phyloP scores from a whole-genome alignment of 2,329 filamentous ascomycete genomes.

The Sporothrix humicola region DNA sequence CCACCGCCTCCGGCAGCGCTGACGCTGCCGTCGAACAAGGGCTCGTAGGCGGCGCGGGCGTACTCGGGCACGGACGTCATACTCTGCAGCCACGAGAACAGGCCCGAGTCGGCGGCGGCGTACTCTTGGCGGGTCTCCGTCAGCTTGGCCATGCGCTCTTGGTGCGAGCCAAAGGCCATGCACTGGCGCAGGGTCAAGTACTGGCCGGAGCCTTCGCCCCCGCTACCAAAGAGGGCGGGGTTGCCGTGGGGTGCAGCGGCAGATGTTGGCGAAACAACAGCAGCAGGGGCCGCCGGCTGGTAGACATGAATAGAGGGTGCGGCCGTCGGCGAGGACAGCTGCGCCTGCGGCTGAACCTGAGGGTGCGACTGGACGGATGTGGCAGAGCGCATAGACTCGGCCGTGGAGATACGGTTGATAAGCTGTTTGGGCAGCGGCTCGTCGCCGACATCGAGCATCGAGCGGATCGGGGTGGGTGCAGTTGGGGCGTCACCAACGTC shows the following conservation, averaged over 20 bases:
- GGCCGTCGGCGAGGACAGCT: neutral
- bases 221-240: conserved; percentile 24
- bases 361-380: conserved; percentile 43
- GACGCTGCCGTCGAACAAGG: conserved; percentile 39
- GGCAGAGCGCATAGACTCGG: conserved; percentile 28
- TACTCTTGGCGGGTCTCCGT: conserved; percentile 74
- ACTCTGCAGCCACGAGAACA: conserved; percentile 61
- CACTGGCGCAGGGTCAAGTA: conserved; percentile 63
- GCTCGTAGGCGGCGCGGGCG: conserved; percentile 44
- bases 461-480: conserved; percentile 30
- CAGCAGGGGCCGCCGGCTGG: conserved; percentile 29
- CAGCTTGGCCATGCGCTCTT: conserved; percentile 75
- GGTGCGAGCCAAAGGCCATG: conserved; percentile 66
- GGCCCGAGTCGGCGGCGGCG: conserved; percentile 73
- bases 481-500: conserved; percentile 32
- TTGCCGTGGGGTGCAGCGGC: conserved; percentile 19
- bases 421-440: conserved; percentile 20
- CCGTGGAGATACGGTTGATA: conserved; percentile 19
- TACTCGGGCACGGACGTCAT: conserved; percentile 57
- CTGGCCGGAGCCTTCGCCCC: conserved; percentile 41
- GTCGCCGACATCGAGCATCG: conserved; percentile 33
- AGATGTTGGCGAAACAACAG: neutral
- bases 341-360: conserved; percentile 30
- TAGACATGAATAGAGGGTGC: conserved; percentile 49
- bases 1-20: conserved; percentile 27